These are phyloP conservation scores for Colletotrichum cereale DNA, from an alignment of 2,329 filamentous ascomycete genomes.

Conservation along the genomic window DNA sequence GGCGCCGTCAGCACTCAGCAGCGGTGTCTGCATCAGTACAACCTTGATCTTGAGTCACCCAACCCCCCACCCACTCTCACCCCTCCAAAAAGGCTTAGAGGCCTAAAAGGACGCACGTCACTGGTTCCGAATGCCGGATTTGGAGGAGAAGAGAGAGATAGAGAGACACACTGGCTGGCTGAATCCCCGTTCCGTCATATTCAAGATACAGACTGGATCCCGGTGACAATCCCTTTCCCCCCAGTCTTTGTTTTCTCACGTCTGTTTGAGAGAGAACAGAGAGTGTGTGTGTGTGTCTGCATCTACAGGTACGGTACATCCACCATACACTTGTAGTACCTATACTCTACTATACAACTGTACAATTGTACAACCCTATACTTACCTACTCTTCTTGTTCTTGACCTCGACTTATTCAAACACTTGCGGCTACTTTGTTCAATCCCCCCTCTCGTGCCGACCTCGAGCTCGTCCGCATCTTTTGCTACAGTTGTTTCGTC, in stretches of 20 bases:
- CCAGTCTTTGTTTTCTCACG: background rate
- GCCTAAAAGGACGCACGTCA: constrained; percentile 27
- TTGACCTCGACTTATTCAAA: background rate
- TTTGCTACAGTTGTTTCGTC: background rate
- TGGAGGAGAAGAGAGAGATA: background rate
- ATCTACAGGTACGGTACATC: background rate
- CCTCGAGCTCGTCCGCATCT: constrained; percentile 1
- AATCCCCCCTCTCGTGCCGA: background rate
- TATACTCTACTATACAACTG: no score
- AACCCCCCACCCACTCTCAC: no score
- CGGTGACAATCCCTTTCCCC: background rate
- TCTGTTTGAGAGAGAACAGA: background rate
- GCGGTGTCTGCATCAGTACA: background rate
- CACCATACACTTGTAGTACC: no score
- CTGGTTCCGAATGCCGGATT: background rate
- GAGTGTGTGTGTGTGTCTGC: no score
- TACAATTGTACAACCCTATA: no score
- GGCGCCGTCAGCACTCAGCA: no score
- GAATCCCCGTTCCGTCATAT: background rate
- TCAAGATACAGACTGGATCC: constrained; percentile 1
- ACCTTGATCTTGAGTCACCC: no score
- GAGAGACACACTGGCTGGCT: background rate
- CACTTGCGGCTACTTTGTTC: background rate
- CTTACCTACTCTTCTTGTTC: background rate
- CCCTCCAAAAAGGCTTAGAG: background rate